These are phyloP conservation scores for Auricularia cornea DNA, from an alignment of 768 basidiomycete species.

Conservation along the genomic window DNA sequence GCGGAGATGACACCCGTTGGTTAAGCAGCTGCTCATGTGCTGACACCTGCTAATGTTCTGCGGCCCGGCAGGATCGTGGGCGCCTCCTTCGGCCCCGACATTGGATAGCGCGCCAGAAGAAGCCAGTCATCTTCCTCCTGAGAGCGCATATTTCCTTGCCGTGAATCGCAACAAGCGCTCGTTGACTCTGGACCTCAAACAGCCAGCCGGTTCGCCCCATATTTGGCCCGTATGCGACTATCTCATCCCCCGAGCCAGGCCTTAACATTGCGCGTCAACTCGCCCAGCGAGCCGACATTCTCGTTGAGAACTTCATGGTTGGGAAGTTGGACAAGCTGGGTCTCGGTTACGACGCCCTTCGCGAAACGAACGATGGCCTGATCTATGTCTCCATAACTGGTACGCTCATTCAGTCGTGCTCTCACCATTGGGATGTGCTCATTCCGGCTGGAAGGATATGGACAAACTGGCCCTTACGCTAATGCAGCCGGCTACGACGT, in stretches of 20 bases:
- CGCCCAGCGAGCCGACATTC: slow-evolving; percentile 65
- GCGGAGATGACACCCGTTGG: slow-evolving; percentile 85
- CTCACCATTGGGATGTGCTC: no score
- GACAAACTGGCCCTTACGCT: slow-evolving; percentile 84
- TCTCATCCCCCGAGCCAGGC: slow-evolving; percentile 42
- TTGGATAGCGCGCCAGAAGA: slow-evolving; percentile 37
- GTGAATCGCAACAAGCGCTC: slow-evolving; percentile 87
- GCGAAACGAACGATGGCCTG: slow-evolving; percentile 64
- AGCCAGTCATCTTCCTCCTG: slow-evolving; percentile 65
- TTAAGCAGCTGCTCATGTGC: slow-evolving; percentile 1
- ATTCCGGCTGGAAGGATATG: no score
- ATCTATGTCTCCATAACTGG: slow-evolving; percentile 90
- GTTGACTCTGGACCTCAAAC: slow-evolving; percentile 83
- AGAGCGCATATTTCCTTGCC: slow-evolving; percentile 88
- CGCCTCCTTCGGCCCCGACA: slow-evolving; percentile 32
- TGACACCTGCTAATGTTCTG: slow-evolving; percentile 16
- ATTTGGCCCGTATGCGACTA: no score
- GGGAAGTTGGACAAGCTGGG: slow-evolving; percentile 82
- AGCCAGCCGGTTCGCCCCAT: no score
- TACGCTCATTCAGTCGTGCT: no score
- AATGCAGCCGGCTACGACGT: slow-evolving; percentile 85
- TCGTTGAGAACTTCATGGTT: slow-evolving; percentile 83
- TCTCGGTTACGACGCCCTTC: slow-evolving; percentile 77
- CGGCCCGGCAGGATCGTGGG: slow-evolving; percentile 37
- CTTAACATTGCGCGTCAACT: slow-evolving; percentile 65